Evolutionary conservation across 2,329 filamentous ascomycete genomes (phyloP).

Genomic region (Chaetomium globosum): DNA sequence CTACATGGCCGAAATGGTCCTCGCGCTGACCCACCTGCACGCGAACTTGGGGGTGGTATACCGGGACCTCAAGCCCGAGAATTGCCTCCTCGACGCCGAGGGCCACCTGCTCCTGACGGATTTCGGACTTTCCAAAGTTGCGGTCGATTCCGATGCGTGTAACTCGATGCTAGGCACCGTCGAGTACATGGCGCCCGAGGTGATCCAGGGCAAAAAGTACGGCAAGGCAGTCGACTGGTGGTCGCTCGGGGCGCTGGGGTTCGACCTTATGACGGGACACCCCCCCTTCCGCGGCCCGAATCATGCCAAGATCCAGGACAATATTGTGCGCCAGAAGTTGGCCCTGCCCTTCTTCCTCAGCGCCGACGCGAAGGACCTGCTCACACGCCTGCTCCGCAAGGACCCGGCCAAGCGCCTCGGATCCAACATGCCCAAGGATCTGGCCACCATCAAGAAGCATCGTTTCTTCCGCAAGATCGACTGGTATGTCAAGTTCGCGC

Average conservation of each 20-base stretch:
- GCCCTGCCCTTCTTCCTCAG: slow-evolving; percentile 86
- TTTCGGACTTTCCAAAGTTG: slow-evolving; percentile 94
- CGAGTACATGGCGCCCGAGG: slow-evolving; percentile 98
- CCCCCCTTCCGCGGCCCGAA: slow-evolving; percentile 91
- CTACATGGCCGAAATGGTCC: slow-evolving; percentile 97
- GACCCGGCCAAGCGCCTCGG: slow-evolving; percentile 90
- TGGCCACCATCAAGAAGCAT: slow-evolving; percentile 83
- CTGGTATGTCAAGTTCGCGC: slow-evolving; percentile 51
- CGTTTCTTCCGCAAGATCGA: slow-evolving; percentile 97
- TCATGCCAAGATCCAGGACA: slow-evolving; percentile 91
- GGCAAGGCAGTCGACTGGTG: slow-evolving; percentile 98
- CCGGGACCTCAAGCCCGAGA: slow-evolving; percentile 95
- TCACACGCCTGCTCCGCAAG: slow-evolving; percentile 87
- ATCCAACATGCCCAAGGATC: slow-evolving; percentile 83
- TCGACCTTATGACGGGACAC: slow-evolving; percentile 87
- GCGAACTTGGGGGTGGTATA: slow-evolving; percentile 92
- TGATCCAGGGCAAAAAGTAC: slow-evolving; percentile 84
- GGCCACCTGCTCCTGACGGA: slow-evolving; percentile 94
- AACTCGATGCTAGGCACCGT: slow-evolving; percentile 92
- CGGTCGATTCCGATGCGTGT: slow-evolving; percentile 72
- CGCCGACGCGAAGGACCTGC: slow-evolving; percentile 88
- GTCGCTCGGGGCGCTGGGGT: slow-evolving; percentile 91
- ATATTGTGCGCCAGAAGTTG: slow-evolving; percentile 92
- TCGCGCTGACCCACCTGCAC: slow-evolving; percentile 91
- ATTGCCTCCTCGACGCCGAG: slow-evolving; percentile 87